These are phyloP conservation scores for Chlamydomonas sp. DNA, from an alignment of 139 green algal genomes.

Conservation along the genomic window DNA sequence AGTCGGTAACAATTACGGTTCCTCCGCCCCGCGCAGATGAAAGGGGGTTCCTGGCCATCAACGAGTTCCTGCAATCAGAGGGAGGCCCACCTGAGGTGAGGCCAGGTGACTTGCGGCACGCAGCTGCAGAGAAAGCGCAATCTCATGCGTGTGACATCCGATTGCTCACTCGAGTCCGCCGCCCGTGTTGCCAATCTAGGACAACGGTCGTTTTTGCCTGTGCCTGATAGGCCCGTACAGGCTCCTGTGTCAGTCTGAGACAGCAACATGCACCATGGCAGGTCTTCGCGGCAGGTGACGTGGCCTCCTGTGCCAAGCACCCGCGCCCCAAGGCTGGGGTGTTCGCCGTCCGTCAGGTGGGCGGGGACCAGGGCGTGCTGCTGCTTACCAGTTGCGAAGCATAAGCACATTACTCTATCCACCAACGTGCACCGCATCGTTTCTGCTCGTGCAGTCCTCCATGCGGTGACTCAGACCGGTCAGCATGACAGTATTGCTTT, in stretches of 20 bases:
- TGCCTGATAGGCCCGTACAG: too few relatives aligned
- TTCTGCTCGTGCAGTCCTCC: neutral
- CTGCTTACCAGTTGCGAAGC: neutral
- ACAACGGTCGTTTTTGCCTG: neutral
- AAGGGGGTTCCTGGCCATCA: slow-evolving; percentile 87
- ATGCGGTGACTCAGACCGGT: neutral
- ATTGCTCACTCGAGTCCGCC: neutral
- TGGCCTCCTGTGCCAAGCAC: slow-evolving; percentile 72
- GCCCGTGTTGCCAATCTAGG: neutral
- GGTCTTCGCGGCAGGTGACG: slow-evolving; percentile 95
- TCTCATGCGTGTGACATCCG: neutral
- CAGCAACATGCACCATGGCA: slow-evolving; percentile 7
- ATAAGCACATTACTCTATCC: neutral
- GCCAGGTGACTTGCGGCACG: neutral
- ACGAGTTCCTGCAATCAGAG: slow-evolving; percentile 71
- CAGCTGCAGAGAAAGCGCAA: neutral
- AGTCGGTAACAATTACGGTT: slow-evolving; percentile 23
- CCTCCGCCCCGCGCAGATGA: slow-evolving; percentile 39
- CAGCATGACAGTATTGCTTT: neutral
- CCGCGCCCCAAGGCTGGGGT: slow-evolving; percentile 97
- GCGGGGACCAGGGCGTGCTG: neutral
- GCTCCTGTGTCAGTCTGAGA: too few relatives aligned
- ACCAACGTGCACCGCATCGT: neutral
- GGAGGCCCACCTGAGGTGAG: slow-evolving; percentile 45
- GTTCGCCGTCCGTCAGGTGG: slow-evolving; percentile 91